These are phyloP conservation scores for Aspergillus avenaceus DNA, from an alignment of 495 filamentous ascomycete genomes.

Conservation along the genomic window DNA sequence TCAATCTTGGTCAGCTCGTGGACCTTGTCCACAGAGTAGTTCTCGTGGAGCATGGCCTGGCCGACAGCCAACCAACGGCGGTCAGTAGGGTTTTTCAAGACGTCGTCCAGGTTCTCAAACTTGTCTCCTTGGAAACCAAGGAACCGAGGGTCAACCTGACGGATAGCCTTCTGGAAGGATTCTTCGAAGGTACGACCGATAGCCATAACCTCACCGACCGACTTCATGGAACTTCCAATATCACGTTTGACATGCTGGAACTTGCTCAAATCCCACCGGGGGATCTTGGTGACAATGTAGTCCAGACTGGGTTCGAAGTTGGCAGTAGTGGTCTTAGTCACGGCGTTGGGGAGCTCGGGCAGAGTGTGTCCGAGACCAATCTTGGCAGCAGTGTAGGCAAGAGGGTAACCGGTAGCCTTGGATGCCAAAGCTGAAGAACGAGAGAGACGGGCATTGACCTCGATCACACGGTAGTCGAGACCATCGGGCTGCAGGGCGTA, in stretches of 20 bases:
- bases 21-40: slow-evolving; percentile 91
- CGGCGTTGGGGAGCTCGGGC: slow-evolving; percentile 93
- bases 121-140: slow-evolving; percentile 87
- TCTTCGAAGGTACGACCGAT: slow-evolving; percentile 97
- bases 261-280: slow-evolving; percentile 97
- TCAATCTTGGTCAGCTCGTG: slow-evolving; percentile 94
- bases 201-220: slow-evolving; percentile 97
- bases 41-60: slow-evolving; percentile 83
- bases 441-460: slow-evolving; percentile 97
- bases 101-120: slow-evolving; percentile 90
- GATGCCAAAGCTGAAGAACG: slow-evolving; percentile 96
- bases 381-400: slow-evolving; percentile 96
- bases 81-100: slow-evolving; percentile 96
- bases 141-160: slow-evolving; percentile 90
- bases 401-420: slow-evolving; percentile 94
- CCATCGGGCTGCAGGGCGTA: slow-evolving; percentile 97
- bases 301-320: slow-evolving; percentile 98
- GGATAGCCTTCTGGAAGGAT: slow-evolving; percentile 96
- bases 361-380: slow-evolving; percentile 89
- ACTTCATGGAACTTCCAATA: slow-evolving; percentile 98
- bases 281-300: slow-evolving; percentile 98
- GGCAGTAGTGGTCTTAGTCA: slow-evolving; percentile 92
- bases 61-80: slow-evolving; percentile 96
- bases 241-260: slow-evolving; percentile 93
- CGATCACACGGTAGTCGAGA: slow-evolving; percentile 96